phyloP scores from a whole-genome alignment of 228 moss, liverwort and hornwort genomes.

The Sphagnum fallax region DNA sequence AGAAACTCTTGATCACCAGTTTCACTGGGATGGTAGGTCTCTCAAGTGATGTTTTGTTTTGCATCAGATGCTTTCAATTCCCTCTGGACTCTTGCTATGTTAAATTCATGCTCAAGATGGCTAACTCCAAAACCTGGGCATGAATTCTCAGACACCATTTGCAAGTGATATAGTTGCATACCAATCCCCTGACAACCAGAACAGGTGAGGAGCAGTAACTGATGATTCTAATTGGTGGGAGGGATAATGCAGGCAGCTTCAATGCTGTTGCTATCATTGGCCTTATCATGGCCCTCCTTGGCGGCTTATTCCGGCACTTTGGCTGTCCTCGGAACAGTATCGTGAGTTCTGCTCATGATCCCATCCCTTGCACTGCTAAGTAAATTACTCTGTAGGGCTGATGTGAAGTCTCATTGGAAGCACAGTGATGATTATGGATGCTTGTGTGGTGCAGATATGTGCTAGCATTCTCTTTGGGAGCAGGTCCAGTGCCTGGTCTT shows the following conservation, averaged over 20 bases:
- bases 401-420: too few species aligned
- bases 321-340: constrained; percentile 86
- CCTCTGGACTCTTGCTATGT: too few species aligned
- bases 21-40: constrained; percentile 77
- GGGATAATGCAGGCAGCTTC: constrained; percentile 53
- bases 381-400: too few species aligned
- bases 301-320: constrained; percentile 64
- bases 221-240: neutral
- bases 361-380: too few species aligned
- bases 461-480: constrained; percentile 78
- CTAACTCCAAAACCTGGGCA: too few species aligned
- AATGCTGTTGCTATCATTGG: constrained; percentile 71
- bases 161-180: too few species aligned
- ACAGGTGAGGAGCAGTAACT: too few species aligned
- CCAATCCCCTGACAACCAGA: too few species aligned
- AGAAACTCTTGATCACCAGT: constrained; percentile 68
- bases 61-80: too few species aligned
- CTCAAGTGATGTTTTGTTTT: neutral
- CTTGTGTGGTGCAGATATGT: constrained; percentile 48
- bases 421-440: neutral
- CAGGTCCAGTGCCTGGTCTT: constrained; percentile 90
- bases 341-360: constrained; percentile 43
- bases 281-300: constrained; percentile 84
- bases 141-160: too few species aligned
- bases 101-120: too few species aligned